These are phyloP conservation scores for Diaporthe longicolla DNA, from an alignment of 2,329 filamentous ascomycete genomes.

Conservation along the genomic window DNA sequence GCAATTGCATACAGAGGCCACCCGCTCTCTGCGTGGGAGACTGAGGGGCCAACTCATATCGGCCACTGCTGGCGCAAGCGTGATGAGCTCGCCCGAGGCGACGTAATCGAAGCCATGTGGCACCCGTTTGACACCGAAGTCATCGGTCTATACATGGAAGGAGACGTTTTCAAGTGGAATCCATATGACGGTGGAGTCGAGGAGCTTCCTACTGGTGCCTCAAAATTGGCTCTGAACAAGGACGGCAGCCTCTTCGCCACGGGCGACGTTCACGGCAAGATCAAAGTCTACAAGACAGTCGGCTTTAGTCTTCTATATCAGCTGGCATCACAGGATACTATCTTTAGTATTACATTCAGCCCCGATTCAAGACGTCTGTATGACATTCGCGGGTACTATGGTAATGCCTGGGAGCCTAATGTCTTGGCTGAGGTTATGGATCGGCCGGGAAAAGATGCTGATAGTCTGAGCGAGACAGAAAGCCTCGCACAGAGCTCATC, in stretches of 20 bases:
- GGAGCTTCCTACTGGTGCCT: neutral
- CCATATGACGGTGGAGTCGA: neutral
- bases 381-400: conserved; percentile 2
- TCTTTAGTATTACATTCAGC: neutral
- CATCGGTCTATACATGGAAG: neutral
- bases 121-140: neutral
- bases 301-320: neutral
- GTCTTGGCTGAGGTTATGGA: neutral
- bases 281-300: neutral
- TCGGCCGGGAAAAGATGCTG: neutral
- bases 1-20: conserved; percentile 5
- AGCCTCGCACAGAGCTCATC: neutral
- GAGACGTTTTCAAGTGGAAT: conserved; percentile 14
- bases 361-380: neutral
- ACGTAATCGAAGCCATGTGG: conserved; percentile 1
- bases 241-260: conserved; percentile 2
- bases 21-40: conserved; percentile 4
- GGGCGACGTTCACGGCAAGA: conserved; percentile 1
- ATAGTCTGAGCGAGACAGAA: conserved; percentile 42
- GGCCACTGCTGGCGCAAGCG: conserved; percentile 10
- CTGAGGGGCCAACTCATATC: conserved; percentile 1
- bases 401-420: conserved; percentile 10
- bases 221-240: neutral
- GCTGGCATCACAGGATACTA: neutral
- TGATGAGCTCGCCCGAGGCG: neutral